These are phyloP conservation scores for Phyllosticta citriasiana DNA, from an alignment of 2,329 filamentous ascomycete genomes.

Conservation along the genomic window DNA sequence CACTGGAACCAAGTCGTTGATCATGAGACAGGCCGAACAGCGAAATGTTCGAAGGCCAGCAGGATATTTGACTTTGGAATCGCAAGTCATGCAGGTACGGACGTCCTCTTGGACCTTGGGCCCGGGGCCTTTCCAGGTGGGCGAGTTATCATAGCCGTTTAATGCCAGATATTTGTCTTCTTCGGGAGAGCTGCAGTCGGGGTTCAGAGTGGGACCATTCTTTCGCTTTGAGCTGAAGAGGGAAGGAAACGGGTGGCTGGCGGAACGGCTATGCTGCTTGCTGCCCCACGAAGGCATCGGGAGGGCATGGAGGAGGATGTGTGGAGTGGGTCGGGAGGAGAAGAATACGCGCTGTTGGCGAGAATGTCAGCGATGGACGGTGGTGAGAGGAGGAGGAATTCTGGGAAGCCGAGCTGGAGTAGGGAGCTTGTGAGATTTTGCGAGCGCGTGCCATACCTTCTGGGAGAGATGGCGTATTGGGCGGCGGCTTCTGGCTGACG, in stretches of 20 bases:
- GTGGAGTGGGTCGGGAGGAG: conserved; percentile 1
- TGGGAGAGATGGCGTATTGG: not conserved
- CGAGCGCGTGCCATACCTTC: not conserved
- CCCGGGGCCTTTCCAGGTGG: conserved; percentile 22
- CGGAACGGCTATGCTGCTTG: conserved; percentile 43
- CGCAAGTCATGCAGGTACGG: conserved; percentile 79
- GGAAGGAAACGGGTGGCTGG: conserved; percentile 71
- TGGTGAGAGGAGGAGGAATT: not conserved
- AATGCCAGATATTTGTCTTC: not conserved
- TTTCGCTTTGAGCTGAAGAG: conserved; percentile 47
- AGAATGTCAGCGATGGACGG: conserved; percentile 5
- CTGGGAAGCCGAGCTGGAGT: not conserved
- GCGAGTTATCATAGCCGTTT: not conserved
- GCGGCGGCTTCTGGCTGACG: not conserved
- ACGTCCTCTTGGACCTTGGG: conserved; percentile 42
- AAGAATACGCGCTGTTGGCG: conserved; percentile 6
- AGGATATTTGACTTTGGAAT: conserved; percentile 70
- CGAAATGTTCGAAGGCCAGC: conserved; percentile 62
- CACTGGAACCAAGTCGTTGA: conserved; percentile 62
- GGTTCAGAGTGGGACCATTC: conserved; percentile 34
- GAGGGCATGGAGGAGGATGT: conserved; percentile 7
- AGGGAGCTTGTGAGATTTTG: not conserved
- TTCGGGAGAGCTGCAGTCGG: conserved; percentile 11
- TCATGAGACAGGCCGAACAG: conserved; percentile 73
- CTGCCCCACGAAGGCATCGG: conserved; percentile 10